Base-by-base conservation (phyloP, 106 monocot species). In the Narthecium ossifragum region DNA sequence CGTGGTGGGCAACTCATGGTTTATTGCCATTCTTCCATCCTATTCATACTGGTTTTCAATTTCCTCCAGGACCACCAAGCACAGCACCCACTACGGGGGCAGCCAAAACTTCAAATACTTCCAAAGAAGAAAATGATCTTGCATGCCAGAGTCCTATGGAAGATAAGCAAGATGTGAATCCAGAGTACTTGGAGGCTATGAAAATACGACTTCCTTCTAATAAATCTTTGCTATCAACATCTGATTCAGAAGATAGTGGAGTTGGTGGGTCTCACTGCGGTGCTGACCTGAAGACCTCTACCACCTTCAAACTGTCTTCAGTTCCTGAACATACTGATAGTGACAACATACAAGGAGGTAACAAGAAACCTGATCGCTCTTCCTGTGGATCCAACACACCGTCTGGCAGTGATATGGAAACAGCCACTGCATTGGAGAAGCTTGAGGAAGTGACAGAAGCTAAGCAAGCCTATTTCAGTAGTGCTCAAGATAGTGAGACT, bases 1-100 rank as follows among this genome's bases (percentile, higher is more conserved):
- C 91, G 37, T 91, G 91, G 98, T 92, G 91, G 91, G 66, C 79
- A 18, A 76, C 84, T 9, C 81, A 91, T 31, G 98, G 91, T 34
- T 47, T 88, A 8, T 55, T 88, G 31, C 88, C 81, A 37, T 57
- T 77, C 4, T 85, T 74, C 39, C 77, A 79, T 64, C 71, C 72
- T 37, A 18, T 64, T 53, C 75, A 69, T 11, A 6, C 73, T 63
- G 86, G 63, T 10, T 77, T 87, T 31, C 12, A 76, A 29, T 81
- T 78, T 74, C 36, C 67, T 53, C 53, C 96, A 6, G 12, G 54
- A 24, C 48, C 66, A 0, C 21, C 68, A 46, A 62, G 59, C 31
- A 24, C 63, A 8, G 5, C 45, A 53, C 75, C 77, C 31, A 23
- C 10, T 29, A 48, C 12, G 30, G 60, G 59, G 14, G 31, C 22